Evolutionary conservation across 306 rosid species (phyloP), one percentile per base, ranked within the genome.

Genomic region (Vigna unguiculata): DNA sequence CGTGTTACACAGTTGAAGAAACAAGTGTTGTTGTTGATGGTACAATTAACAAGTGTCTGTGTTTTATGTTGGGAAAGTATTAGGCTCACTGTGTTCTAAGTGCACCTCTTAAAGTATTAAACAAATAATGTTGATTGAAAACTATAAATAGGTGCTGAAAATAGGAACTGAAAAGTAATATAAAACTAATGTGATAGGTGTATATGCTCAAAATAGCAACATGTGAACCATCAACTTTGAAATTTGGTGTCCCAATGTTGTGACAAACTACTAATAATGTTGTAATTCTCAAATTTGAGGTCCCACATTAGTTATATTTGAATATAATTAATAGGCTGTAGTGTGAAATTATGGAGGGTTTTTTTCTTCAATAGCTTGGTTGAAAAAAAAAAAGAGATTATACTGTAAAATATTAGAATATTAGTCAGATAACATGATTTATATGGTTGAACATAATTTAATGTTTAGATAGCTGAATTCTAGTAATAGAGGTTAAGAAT

Each of bases 11-110:
- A 12, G 28, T 47, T 58, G 21, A 46, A 20, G 67, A 78, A 69
- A 22, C 55, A 47, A 70, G 41, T 22, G 46, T 19, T 58, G 57
- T 25, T 58, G 79, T 30, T 60, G 60, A 46, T 17, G 20, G 30
- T 43, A 17, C 72, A 15, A 72, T 24, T 25, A 72, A 72, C 74
- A 53, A 43, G 68, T 19, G 43, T 59, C 19, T 25, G 68, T 6
- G 55, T 43, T 73, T 41, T 43, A 28, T 22, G 24, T 28, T 46
- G 9, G 15, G 71, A 0, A 0, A 4, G 46, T 54, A 60, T 46
- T 43, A 4, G 0, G 47, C 7, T 67, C 38, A 25, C n/a, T 17
- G 36, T 17, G 75, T 17, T 0, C 34, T 19, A 70, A 22, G 20
- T 49, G 5, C 16, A 49, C 59, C 20, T 53, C 8, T 58, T 4